Base-by-base conservation (phyloP, 495 filamentous ascomycete genomes). In the Penicillium daleae region DNA sequence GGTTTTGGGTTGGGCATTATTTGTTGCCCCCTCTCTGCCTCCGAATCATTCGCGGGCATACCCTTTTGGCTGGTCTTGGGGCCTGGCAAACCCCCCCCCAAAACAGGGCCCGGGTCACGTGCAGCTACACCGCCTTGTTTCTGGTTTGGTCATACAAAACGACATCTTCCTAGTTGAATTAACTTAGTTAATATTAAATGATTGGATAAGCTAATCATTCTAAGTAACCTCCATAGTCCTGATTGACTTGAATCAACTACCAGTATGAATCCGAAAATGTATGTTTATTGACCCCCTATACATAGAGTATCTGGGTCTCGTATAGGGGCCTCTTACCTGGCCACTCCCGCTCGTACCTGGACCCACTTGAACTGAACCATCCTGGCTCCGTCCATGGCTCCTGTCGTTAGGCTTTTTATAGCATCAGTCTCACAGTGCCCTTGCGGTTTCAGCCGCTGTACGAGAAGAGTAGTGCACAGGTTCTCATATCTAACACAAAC, bases 1-100 rank as follows among this genome's bases (percentile, higher is more conserved):
- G 59, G 62, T 57, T 56, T 62, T 48, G 58, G 55, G 58, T 59
- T 42, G 58, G 58, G 58, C 65, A 66, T 61, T 66, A 66, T 61
- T 66, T 64, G 60, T 62, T 67, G 56, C 60, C 58, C 64, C 49
- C 55, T 52, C 59, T 44, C 53, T 44, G 22, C 53, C 59, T 46
- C 40, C 49, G 39, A n/a, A 22, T 57, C 46, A 46, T 57, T 29
- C 29, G 39, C n/a, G 51, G 29, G 29, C 51, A 35, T 33, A 24
- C 27, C 3, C 15, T 10, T 6, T 12, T 3, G 31, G 32, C 32
- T 33, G 4, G 4, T 5, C n/a, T 42, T 42, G n/a, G 40, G 6
- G 6, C 4, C n/a, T n/a, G n/a, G n/a, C n/a, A n/a, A n/a, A n/a
- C n/a, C n/a, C n/a, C 9, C 42, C 42, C 42, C 42, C 42, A 22